Evolutionary conservation across 257 asterid species (phyloP).

Genomic region (Solanum corneliomulleri): DNA sequence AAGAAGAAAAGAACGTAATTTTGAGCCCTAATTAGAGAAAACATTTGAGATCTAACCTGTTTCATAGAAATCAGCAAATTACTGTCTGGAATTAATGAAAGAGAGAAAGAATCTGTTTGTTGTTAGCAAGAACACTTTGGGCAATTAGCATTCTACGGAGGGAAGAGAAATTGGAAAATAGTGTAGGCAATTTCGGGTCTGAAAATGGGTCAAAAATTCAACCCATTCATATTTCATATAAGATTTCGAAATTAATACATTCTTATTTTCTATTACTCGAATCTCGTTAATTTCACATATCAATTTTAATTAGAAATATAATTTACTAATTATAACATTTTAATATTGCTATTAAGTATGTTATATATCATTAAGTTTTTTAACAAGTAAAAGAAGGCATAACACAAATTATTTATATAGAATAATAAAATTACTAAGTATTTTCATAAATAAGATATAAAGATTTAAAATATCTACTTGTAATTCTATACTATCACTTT

Average conservation of each 20-base stretch:
- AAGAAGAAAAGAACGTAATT: background rate
- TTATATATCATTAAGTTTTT: too few relatives aligned
- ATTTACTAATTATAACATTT: too few relatives aligned
- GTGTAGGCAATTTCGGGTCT: background rate
- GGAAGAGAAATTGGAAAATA: background rate
- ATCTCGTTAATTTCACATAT: fast-evolving
- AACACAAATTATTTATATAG: background rate
- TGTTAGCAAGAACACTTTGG: background rate
- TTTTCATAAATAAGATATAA: background rate
- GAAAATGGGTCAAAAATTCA: background rate
- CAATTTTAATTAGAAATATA: too few relatives aligned
- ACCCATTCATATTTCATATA: background rate
- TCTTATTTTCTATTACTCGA: too few relatives aligned
- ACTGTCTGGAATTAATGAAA: background rate
- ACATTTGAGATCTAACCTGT: background rate
- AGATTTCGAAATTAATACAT: fast-evolving
- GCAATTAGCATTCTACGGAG: background rate
- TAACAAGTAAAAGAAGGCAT: background rate
- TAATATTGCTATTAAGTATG: background rate
- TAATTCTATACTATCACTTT: too few relatives aligned
- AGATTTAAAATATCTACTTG: background rate
- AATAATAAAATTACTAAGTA: background rate
- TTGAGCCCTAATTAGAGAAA: background rate
- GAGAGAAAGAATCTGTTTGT: background rate
- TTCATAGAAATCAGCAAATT: background rate